Conservation (phyloP, 2,329 filamentous ascomycete genomes). For the Arthrinium puccinioides region DNA sequence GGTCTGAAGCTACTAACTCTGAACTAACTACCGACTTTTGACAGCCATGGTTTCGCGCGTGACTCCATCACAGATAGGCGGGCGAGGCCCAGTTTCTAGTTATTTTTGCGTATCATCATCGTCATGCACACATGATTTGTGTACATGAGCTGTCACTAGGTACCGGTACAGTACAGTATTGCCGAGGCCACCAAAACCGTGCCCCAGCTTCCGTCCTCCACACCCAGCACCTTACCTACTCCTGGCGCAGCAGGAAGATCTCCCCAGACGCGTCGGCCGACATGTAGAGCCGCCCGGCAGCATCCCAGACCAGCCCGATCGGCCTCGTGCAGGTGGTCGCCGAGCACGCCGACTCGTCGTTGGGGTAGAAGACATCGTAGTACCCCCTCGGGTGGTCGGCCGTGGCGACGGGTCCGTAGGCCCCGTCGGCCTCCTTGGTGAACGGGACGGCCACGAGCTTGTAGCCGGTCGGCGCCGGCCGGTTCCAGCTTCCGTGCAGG, state of each 20-base stretch:
- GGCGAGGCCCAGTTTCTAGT: too few relatives aligned
- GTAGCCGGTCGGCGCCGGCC: conserved; percentile 26
- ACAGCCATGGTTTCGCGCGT: too few relatives aligned
- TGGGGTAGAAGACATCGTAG: conserved; percentile 42
- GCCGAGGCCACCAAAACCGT: too few relatives aligned
- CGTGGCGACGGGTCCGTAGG: conserved; percentile 19
- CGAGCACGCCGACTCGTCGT: conserved; percentile 33
- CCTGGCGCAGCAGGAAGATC: conserved; percentile 19
- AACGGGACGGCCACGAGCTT: conserved; percentile 28
- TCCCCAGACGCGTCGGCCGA: conserved; percentile 47
- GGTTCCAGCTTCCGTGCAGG: conserved; percentile 53
- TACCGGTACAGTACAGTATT: too few relatives aligned
- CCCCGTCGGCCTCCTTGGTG: conserved; percentile 14
- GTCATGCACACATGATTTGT: too few relatives aligned
- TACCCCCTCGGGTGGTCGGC: conserved; percentile 30
- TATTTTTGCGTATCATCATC: too few relatives aligned
- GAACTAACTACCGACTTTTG: too few relatives aligned
- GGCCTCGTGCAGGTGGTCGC: conserved; percentile 43
- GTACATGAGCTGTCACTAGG: too few relatives aligned
- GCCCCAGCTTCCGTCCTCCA: too few relatives aligned
- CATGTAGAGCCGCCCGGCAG: conserved; percentile 42
- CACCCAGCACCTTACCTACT: too few relatives aligned
- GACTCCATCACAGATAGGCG: too few relatives aligned
- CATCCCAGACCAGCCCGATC: conserved; percentile 35
- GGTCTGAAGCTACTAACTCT: too few relatives aligned